phyloP scores from a whole-genome alignment of 1,284 basidiomycete species.

The Ganoderma boninense region DNA sequence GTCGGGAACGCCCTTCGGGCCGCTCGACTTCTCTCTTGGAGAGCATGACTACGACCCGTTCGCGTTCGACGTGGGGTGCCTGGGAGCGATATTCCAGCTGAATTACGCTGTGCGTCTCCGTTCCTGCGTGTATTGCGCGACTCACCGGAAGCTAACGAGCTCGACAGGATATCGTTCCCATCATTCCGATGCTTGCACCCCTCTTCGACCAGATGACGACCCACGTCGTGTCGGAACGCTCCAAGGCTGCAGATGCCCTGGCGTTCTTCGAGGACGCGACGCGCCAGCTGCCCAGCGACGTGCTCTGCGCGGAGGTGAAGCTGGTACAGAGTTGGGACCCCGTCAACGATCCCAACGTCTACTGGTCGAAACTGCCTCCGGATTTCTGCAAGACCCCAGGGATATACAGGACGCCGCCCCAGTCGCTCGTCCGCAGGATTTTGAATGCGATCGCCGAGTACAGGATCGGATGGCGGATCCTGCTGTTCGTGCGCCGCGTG shows the following conservation, averaged over 20 bases:
- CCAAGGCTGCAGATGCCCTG: constrained; percentile 15
- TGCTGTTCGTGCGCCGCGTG: constrained; percentile 4
- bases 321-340: background rate
- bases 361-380: constrained; percentile 10
- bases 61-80: constrained; percentile 26
- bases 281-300: background rate
- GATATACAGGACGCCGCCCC: background rate
- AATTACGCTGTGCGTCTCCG: constrained; percentile 17
- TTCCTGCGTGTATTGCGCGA: background rate
- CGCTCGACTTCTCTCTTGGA: constrained; percentile 12
- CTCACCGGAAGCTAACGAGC: background rate
- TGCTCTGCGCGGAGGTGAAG: background rate
- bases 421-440: background rate
- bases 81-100: constrained; percentile 20
- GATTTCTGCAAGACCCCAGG: background rate
- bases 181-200: background rate
- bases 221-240: constrained; percentile 1
- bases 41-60: constrained; percentile 27
- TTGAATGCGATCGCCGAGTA: background rate
- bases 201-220: constrained; percentile 25
- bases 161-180: constrained; percentile 7
- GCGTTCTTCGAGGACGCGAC: constrained; percentile 3
- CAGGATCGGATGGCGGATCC: background rate
- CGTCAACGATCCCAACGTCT: background rate
- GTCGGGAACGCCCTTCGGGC: constrained; percentile 9